Evolutionary conservation across 2,329 filamentous ascomycete genomes (phyloP).

Genomic region (Trichoderma hamatum): DNA sequence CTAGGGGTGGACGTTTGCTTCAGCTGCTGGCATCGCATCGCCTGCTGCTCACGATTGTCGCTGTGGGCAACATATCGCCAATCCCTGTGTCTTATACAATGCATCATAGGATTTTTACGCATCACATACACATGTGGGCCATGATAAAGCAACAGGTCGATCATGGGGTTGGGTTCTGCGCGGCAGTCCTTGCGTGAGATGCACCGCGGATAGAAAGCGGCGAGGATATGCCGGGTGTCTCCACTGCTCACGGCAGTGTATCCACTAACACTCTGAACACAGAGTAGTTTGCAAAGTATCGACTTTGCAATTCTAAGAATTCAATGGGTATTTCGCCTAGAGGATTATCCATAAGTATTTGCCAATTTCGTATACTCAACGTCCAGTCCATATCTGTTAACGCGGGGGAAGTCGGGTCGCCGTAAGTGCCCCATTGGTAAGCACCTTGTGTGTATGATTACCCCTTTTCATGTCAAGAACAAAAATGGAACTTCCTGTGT

Average conservation of each 20-base stretch:
- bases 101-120: neutral
- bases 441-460: neutral
- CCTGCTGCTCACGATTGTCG: neutral
- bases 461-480: neutral
- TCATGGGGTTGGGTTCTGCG: neutral
- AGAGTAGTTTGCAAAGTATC: neutral
- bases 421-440: neutral
- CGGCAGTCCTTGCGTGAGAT: neutral
- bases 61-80: neutral
- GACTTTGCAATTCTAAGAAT: neutral
- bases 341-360: neutral
- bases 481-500: neutral
- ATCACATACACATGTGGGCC: neutral
- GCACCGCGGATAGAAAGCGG: conserved; percentile 1
- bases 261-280: neutral
- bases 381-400: neutral
- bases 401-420: neutral
- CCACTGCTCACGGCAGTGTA: neutral
- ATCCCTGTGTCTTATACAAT: neutral
- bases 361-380: neutral
- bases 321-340: neutral
- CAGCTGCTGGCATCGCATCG: neutral
- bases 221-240: neutral
- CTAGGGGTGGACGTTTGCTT: neutral
- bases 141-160: neutral